Base-by-base conservation (phyloP, 345 rosid genomes). In the Hypericum perforatum region DNA sequence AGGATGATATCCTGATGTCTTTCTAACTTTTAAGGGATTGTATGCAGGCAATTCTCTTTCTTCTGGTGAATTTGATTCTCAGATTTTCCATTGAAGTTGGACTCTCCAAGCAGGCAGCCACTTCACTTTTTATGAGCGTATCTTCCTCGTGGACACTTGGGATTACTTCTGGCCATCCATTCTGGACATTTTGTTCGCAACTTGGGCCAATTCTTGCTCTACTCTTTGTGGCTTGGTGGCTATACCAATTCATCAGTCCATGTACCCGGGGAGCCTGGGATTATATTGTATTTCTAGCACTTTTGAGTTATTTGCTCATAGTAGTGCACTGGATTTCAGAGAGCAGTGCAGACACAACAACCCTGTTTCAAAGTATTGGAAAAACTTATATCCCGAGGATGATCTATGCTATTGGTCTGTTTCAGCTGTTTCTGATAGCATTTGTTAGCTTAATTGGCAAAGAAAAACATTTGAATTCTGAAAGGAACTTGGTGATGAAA, bases 31-130 rank as follows among this genome's bases (percentile, higher is more conserved):
- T 41, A 16, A 7, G 49, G 37, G 7, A 40, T 46, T 57, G 46
- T 66, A 59, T 78, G 75, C 80, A 85, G 98, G 95, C 85, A 9
- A 52, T 75, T 45, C 16, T 66, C 37, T 82, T 92, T 72, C 82
- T 88, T 48, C 68, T 82, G 54, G 68, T 81, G 69, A 74, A 76
- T 54, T 75, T 72, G 58, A 58, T 73, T 64, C 76, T 85, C 58
- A 78, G 95, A 75, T 71, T 88, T 60, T 66, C 80, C 43, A 88
- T 88, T 41, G 96, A 92, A 53, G 74, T 83, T 70, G 96, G 96
- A 67, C 61, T 88, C 63, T 76, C 86, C 60, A 88, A 88, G 76
- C 96, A 88, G 81, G 96, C 98, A 66, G 86, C 86, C 43, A 81
- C 89, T 59, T 85, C 98, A 59, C 72, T 71, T 40, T 88, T 85